These are phyloP conservation scores for Inonotus obliquus DNA, from an alignment of 1,284 basidiomycete genomes.

Conservation along the genomic window DNA sequence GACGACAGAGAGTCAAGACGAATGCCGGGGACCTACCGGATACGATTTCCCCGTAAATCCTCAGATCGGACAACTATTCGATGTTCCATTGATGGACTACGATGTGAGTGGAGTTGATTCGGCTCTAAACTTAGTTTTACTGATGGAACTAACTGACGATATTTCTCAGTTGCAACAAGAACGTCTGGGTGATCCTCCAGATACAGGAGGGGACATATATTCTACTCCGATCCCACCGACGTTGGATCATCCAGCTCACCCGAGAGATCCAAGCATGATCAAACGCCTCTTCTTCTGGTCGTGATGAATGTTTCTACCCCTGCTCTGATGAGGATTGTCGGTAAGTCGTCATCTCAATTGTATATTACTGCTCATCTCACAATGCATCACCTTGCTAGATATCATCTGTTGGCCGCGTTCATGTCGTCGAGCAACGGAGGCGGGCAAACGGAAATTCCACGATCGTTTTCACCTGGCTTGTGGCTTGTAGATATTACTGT, in stretches of 20 bases:
- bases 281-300: conserved; percentile 19
- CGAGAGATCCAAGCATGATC: conserved; percentile 9
- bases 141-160: neutral
- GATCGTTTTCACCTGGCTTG: too few species aligned
- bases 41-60: conserved; percentile 53
- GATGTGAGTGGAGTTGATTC: conserved; percentile 39
- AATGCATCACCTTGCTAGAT: too few species aligned
- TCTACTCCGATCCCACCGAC: conserved; percentile 4
- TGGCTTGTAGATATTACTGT: conserved; percentile 2
- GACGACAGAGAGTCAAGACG: conserved; percentile 67
- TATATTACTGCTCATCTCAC: neutral
- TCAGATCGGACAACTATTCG: conserved; percentile 48
- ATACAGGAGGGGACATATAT: conserved; percentile 10
- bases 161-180: conserved; percentile 15
- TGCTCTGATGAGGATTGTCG: neutral
- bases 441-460: too few species aligned
- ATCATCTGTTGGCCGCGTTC: too few species aligned
- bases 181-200: conserved; percentile 14
- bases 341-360: neutral
- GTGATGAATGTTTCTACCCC: neutral
- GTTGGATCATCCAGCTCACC: conserved; percentile 11
- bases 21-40: conserved; percentile 54
- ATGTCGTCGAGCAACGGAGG: too few species aligned
- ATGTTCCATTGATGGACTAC: conserved; percentile 50
- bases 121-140: neutral